These are phyloP conservation scores for Solanum rostratum DNA, from an alignment of 257 asterid genomes.

Conservation along the genomic window DNA sequence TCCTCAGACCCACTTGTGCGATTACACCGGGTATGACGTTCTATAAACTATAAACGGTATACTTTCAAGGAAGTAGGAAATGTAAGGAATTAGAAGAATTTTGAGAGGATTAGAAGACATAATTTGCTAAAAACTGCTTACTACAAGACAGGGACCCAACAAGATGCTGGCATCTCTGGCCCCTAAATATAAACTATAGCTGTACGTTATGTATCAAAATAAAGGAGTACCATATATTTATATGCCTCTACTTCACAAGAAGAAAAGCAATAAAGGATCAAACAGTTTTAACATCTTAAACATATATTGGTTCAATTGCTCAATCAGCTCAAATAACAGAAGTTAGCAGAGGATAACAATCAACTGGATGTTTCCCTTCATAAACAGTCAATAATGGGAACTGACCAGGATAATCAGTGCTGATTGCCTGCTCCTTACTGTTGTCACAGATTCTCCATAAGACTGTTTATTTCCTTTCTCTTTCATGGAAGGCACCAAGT, in stretches of 20 bases:
- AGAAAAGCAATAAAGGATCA: background rate
- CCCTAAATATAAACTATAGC: background rate
- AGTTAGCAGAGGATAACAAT: background rate
- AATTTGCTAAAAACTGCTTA: background rate
- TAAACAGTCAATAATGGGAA: constrained; percentile 2
- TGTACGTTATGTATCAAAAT: background rate
- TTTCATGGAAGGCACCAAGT: constrained; percentile 22
- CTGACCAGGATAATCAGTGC: constrained; percentile 60
- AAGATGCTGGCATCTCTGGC: background rate
- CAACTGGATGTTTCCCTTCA: background rate
- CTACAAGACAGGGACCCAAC: background rate
- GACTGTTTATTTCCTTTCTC: constrained; percentile 27
- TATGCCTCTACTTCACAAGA: background rate
- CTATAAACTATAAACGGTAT: background rate
- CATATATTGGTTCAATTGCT: background rate
- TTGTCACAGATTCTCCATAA: constrained; percentile 17
- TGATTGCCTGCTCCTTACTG: constrained; percentile 31
- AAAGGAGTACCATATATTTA: background rate
- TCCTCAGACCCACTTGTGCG: too few species aligned
- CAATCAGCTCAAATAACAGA: background rate
- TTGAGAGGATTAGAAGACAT: background rate
- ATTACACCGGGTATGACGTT: too few species aligned
- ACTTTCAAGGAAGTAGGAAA: background rate
- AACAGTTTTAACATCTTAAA: background rate
- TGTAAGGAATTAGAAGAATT: background rate